Conservation (phyloP, 139 green algal genomes). For the Chlamydomonas eustigma region DNA sequence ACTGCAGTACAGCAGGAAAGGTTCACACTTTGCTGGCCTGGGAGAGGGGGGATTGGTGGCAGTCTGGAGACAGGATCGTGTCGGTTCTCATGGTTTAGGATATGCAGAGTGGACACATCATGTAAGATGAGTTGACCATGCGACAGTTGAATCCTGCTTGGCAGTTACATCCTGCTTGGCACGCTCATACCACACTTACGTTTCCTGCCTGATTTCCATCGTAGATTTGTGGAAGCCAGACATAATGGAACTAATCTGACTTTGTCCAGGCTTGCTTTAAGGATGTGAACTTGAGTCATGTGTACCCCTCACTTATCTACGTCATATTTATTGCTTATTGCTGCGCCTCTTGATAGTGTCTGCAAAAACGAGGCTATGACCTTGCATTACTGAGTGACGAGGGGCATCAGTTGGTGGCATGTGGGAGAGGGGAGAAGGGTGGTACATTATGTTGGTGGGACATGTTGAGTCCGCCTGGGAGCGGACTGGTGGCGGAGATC, state of each 20-base stretch:
- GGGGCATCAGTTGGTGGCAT: slow-evolving; percentile 62
- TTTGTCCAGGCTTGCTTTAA: too few species aligned
- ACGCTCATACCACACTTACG: too few species aligned
- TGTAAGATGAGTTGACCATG: slow-evolving; percentile 28
- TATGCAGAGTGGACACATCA: slow-evolving; percentile 76
- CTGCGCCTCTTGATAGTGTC: too few species aligned
- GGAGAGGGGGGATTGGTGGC: slow-evolving; percentile 72
- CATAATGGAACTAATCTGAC: too few species aligned
- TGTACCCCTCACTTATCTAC: too few species aligned
- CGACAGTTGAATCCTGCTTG: too few species aligned
- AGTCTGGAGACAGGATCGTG: slow-evolving; percentile 64
- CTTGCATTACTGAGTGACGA: slow-evolving; percentile 59
- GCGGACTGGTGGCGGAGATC: slow-evolving; percentile 45
- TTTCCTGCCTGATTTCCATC: too few species aligned
- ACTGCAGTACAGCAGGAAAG: slow-evolving; percentile 55
- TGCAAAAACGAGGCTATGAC: slow-evolving; percentile 46
- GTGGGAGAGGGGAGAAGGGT: slow-evolving; percentile 37
- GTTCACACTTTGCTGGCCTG: slow-evolving; percentile 66
- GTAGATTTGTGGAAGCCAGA: too few species aligned
- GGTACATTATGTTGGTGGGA: slow-evolving; percentile 68
- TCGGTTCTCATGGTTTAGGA: slow-evolving; percentile 30
- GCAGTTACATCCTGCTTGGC: too few species aligned
- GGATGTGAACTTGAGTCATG: too few species aligned
- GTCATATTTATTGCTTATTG: too few species aligned
- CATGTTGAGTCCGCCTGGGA: slow-evolving; percentile 37